Base-by-base conservation (phyloP, 352 stramenopile genomes). In the Pythium insidiosum region DNA sequence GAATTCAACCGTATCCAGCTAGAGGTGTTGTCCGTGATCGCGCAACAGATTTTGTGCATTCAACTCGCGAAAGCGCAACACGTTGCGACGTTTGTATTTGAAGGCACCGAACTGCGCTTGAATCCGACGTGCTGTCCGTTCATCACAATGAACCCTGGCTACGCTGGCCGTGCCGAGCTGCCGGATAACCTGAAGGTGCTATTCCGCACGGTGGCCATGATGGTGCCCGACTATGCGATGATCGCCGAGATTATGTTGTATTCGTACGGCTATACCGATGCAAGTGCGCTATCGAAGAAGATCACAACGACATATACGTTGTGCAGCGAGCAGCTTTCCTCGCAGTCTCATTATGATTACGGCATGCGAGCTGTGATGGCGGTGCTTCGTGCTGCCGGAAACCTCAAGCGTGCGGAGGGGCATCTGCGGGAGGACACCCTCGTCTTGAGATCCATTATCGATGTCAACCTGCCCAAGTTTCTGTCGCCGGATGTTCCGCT, bases 1-100 rank as follows among this genome's bases (percentile, higher is more conserved):
- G 91, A 98, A 53, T 97, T 97, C 52, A 98, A 98, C 58, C 86
- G 92, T 23, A 98, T 98, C 61, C 94, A 96, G 47, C 90, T 97
- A 28, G 91, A 97, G 49, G 92, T 97, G 37, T 55, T 97, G 13
- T 97, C 85, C 2, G 91, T 97, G 22, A 94, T 97, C 56, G 91
- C 91, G 4, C 91, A 97, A 58, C 91, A 97, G 44, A 96, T 97
- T 51, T 56, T 96, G 30, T 95, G 84, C 21, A 96, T 97, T 52
- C 89, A 95, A 37, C 77, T 95, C 40, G 90, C 80, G 13, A 96
- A 95, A 59, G 82, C 84, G 31, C 81, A 85, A n/a, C 72, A 84
- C 16, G 68, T 93, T 19, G 83, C 95, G 38, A 94, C 86, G 23
- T 98, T 98, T 42, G 58, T 94, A 6, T 97, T 97, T 47, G 88